Evolutionary conservation across 441 rosid genomes (phyloP).

Genomic region (Croton laevigatus): DNA sequence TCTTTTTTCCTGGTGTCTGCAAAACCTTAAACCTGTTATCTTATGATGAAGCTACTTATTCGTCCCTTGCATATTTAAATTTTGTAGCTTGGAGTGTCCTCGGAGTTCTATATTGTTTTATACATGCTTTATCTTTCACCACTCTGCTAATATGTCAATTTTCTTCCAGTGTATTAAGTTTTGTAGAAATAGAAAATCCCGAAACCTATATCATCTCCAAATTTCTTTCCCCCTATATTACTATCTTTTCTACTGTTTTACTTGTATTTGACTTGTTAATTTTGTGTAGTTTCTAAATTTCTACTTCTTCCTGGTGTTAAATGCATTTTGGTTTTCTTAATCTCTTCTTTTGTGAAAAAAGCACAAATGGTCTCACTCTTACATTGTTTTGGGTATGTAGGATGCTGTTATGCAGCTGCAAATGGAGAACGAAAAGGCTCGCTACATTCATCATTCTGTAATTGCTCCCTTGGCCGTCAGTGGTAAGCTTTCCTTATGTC

Average conservation of each 20-base stretch:
- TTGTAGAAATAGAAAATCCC: neutral
- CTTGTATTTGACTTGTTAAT: neutral
- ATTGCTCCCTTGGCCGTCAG: conserved; percentile 81
- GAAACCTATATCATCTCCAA: neutral
- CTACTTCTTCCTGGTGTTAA: neutral
- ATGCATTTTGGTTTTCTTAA: no score
- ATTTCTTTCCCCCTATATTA: neutral
- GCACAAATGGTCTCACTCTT: conserved; percentile 1
- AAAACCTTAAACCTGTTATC: neutral
- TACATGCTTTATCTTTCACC: neutral
- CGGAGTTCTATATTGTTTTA: neutral
- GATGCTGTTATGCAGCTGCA: conserved; percentile 46
- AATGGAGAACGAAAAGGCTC: conserved; percentile 71
- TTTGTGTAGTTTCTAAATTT: no score
- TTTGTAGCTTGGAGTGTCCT: neutral
- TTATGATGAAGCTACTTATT: neutral
- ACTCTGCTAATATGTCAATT: neutral
- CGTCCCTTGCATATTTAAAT: neutral
- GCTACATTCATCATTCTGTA: conserved; percentile 58
- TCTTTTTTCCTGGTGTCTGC: neutral
- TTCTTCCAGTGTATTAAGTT: neutral
- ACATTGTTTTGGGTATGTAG: conserved; percentile 29
- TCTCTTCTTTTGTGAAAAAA: neutral
- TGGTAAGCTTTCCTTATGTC: conserved; percentile 40
- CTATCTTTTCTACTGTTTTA: neutral